Conservation (phyloP, 441 rosid genomes). For the Codiaeum variegatum region DNA sequence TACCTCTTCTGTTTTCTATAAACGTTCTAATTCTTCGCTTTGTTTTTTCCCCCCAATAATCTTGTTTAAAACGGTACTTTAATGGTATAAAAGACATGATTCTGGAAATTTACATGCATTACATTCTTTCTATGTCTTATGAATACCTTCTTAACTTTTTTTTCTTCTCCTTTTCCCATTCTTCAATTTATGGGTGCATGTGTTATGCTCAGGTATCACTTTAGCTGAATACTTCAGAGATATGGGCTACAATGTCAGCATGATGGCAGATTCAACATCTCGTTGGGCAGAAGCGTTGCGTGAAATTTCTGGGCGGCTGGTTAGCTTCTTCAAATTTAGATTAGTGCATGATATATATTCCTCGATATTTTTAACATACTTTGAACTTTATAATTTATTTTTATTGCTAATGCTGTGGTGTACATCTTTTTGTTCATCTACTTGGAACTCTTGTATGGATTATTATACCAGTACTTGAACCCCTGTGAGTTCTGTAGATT, state of each 20-base stretch:
- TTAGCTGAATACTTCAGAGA: constrained; percentile 99
- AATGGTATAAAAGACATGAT: not conserved
- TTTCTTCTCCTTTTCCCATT: not conserved
- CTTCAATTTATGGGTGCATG: constrained; percentile 13
- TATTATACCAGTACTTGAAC: not conserved
- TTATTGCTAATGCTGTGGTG: not conserved
- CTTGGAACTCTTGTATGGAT: not conserved
- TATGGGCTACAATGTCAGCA: constrained; percentile 99
- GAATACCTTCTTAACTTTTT: constrained; percentile 1
- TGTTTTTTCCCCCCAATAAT: not conserved
- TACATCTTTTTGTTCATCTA: not conserved
- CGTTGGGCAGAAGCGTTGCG: constrained; percentile 99
- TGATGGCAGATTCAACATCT: constrained; percentile 99
- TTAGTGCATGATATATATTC: not conserved
- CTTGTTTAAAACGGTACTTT: not conserved
- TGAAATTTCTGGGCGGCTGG: constrained; percentile 99
- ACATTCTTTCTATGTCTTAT: not conserved
- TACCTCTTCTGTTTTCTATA: not conserved
- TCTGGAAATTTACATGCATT: not conserved
- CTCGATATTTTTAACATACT: not conserved
- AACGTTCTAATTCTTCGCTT: not conserved
- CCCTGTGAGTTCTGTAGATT: not conserved
- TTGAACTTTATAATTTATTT: not conserved
- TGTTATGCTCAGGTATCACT: constrained; percentile 70
- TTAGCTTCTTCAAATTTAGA: constrained; percentile 27